Percentiles rank a stretch among this genome's conserved stretches.
Conservation (phyloP, 2,329 filamentous ascomycete genomes). For the Hymenoscyphus repandus region DNA sequence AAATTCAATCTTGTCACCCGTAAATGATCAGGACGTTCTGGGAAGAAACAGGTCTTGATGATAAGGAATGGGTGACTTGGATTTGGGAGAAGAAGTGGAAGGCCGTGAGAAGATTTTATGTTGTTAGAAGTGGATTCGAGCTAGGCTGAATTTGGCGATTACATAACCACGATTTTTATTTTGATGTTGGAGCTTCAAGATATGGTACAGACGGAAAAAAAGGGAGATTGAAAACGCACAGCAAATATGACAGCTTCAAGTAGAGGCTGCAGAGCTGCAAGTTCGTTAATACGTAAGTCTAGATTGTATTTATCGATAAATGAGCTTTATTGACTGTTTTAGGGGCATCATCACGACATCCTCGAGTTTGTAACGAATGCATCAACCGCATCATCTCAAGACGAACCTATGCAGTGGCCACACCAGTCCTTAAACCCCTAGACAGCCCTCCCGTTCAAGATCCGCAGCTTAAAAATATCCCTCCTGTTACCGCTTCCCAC, state of each 20-base stretch:
- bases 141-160: neutral
- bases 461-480: conserved; percentile 31
- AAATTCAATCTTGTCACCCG: conserved; percentile 73
- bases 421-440: conserved; percentile 23
- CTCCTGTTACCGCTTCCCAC: conserved; percentile 20
- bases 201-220: neutral
- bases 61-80: conserved; percentile 87
- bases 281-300: conserved; percentile 46
- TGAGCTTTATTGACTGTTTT: conserved; percentile 5
- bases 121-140: neutral
- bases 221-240: neutral
- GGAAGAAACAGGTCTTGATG: conserved; percentile 71
- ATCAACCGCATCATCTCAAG: conserved; percentile 11
- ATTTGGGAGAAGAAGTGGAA: conserved; percentile 34
- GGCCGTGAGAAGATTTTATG: neutral
- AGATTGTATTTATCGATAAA: conserved; percentile 2
- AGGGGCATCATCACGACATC: conserved; percentile 19
- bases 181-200: neutral
- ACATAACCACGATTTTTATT: neutral
- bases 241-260: conserved; percentile 49
- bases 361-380: conserved; percentile 25
- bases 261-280: conserved; percentile 48
- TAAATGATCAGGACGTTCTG: conserved; percentile 88
- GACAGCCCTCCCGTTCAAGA: conserved; percentile 24
- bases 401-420: conserved; percentile 27